Evolutionary conservation across 352 stramenopile genomes (phyloP).

Genomic region (Plasmopara muralis): DNA sequence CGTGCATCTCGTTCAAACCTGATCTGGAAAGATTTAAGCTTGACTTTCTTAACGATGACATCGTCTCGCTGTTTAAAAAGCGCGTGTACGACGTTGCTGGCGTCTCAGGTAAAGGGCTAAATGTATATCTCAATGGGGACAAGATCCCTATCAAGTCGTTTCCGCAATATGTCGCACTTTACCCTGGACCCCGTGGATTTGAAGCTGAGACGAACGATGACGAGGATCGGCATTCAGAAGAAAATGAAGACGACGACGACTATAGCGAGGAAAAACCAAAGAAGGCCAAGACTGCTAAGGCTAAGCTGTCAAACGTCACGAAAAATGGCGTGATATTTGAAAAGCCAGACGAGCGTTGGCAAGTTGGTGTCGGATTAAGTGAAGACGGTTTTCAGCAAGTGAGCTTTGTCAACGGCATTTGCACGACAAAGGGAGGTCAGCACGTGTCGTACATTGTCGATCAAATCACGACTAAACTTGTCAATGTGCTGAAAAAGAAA

Average conservation of each 20-base stretch:
- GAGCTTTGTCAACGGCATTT: slow-evolving; percentile 98
- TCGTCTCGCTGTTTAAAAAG: slow-evolving; percentile 95
- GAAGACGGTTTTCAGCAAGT: slow-evolving; percentile 93
- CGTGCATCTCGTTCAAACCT: slow-evolving; percentile 94
- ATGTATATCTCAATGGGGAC: slow-evolving; percentile 93
- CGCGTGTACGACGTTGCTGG: slow-evolving; percentile 96
- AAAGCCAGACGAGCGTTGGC: slow-evolving; percentile 91
- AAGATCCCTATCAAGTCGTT: slow-evolving; percentile 91
- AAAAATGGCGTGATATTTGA: slow-evolving; percentile 83
- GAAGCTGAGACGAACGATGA: slow-evolving; percentile 28
- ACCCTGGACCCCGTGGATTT: slow-evolving; percentile 39
- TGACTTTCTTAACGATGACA: slow-evolving; percentile 87
- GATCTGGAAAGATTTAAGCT: slow-evolving; percentile 93
- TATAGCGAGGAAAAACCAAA: slow-evolving; percentile 22
- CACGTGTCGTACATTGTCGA: slow-evolving; percentile 94
- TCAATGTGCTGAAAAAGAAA: slow-evolving; percentile 90
- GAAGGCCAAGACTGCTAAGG: slow-evolving; percentile 25
- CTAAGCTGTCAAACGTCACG: slow-evolving; percentile 27
- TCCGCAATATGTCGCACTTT: slow-evolving; percentile 91
- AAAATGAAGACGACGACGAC: slow-evolving; percentile 26
- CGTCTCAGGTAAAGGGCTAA: slow-evolving; percentile 87
- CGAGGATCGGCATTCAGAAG: slow-evolving; percentile 23
- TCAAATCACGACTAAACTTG: slow-evolving; percentile 85
- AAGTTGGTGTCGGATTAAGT: slow-evolving; percentile 90
- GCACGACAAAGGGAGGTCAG: slow-evolving; percentile 93